Percentiles rank a stretch among this genome's conserved stretches.
Conservation (phyloP, 1,139 yeast genomes). For the Magnusiomyces starmeri region DNA sequence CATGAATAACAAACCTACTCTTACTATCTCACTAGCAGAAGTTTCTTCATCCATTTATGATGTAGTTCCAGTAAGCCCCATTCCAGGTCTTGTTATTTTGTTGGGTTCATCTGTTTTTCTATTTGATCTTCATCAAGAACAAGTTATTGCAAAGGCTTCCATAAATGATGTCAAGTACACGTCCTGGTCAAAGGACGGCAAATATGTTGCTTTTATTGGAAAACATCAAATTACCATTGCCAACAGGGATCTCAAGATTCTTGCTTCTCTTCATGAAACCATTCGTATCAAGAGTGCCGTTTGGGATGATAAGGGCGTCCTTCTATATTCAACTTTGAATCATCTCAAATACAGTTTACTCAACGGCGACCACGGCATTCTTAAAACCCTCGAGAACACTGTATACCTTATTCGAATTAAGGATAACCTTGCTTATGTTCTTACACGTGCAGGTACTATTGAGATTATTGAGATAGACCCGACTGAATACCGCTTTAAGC, state of each 20-base stretch:
- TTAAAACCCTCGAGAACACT: constrained; percentile 88
- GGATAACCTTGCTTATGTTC: constrained; percentile 67
- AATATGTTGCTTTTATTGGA: constrained; percentile 77
- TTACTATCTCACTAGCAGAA: constrained; percentile 53
- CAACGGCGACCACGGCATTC: constrained; percentile 92
- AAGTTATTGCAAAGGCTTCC: constrained; percentile 59
- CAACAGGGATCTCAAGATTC: constrained; percentile 64
- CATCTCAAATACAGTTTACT: constrained; percentile 90
- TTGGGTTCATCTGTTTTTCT: constrained; percentile 70
- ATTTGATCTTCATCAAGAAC: constrained; percentile 91
- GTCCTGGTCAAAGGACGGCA: constrained; percentile 83
- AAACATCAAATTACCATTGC: constrained; percentile 92
- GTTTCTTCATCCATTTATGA: constrained; percentile 50
- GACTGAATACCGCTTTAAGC: constrained; percentile 93
- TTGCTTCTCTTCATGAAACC: constrained; percentile 90
- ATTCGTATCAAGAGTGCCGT: constrained; percentile 95
- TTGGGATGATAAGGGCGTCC: constrained; percentile 92
- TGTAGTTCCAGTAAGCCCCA: constrained; percentile 63
- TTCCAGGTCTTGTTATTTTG: constrained; percentile 76
- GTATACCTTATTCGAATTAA: constrained; percentile 69
- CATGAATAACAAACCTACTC: constrained; percentile 72
- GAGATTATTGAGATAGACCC: constrained; percentile 81
- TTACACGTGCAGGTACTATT: constrained; percentile 80
- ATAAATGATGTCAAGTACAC: constrained; percentile 76
- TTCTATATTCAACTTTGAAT: constrained; percentile 87